phyloP scores from a whole-genome alignment of 2,329 filamentous ascomycete species.

The Apiospora kogelbergensis region DNA sequence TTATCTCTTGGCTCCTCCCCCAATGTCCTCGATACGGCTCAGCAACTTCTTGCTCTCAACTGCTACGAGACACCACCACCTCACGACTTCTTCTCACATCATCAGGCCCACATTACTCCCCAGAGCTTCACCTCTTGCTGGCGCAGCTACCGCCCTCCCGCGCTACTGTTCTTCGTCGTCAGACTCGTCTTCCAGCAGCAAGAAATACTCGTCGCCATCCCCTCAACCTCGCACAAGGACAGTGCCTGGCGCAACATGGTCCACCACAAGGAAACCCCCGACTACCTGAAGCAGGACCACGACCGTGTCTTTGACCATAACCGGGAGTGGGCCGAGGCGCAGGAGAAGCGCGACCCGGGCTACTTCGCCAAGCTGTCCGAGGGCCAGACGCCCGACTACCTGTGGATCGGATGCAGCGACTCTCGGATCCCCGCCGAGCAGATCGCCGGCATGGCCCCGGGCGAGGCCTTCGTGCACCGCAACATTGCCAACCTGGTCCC shows the following conservation, averaged over 20 bases:
- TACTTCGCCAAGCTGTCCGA: constrained; percentile 65
- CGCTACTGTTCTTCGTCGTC: background rate
- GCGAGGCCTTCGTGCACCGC: constrained; percentile 90
- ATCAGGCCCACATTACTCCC: background rate
- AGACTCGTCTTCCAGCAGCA: background rate
- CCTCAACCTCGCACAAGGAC: background rate
- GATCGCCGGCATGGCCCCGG: constrained; percentile 79
- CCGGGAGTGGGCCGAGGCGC: constrained; percentile 62
- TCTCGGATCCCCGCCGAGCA: constrained; percentile 89
- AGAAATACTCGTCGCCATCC: background rate
- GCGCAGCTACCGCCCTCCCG: background rate
- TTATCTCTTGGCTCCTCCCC: background rate
- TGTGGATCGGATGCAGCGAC: constrained; percentile 92
- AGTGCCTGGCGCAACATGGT: constrained; percentile 27
- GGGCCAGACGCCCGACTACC: constrained; percentile 69
- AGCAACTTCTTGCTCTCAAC: background rate
- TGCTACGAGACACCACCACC: background rate
- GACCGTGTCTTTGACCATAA: constrained; percentile 70
- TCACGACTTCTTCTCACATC: background rate
- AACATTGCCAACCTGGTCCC: constrained; percentile 91
- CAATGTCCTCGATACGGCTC: background rate
- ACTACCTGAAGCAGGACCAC: constrained; percentile 63
- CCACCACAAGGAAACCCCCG: constrained; percentile 42
- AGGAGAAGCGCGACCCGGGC: constrained; percentile 57
- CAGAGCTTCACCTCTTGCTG: background rate